Conservation (phyloP, 2,329 filamentous ascomycete genomes). For the Zasmidium citrigriseum region DNA sequence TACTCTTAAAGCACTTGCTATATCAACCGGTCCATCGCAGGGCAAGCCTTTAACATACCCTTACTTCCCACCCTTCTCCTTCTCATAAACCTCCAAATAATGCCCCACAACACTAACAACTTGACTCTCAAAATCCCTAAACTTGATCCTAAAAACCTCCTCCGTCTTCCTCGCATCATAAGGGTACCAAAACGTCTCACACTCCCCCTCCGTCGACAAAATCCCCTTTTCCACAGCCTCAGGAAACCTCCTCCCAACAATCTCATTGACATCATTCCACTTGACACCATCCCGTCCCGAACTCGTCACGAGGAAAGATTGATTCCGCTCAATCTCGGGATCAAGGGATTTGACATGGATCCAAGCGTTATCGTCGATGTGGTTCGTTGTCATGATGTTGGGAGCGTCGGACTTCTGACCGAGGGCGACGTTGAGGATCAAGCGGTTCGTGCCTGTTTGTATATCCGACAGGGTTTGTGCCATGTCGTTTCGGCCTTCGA, state of each 20-base stretch:
- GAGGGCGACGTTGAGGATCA: constrained; percentile 21
- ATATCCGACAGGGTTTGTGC: constrained; percentile 22
- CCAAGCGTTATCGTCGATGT: constrained; percentile 34
- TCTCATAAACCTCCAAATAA: constrained; percentile 18
- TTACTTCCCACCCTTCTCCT: background rate
- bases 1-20: no score
- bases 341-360: constrained; percentile 34
- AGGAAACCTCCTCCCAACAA: constrained; percentile 21
- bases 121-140: constrained; percentile 15
- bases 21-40: no score
- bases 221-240: constrained; percentile 8
- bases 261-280: constrained; percentile 22
- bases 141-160: constrained; percentile 20
- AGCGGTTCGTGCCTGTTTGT: constrained; percentile 26
- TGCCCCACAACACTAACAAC: constrained; percentile 19
- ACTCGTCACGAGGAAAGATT: constrained; percentile 21
- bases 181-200: background rate
- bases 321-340: constrained; percentile 18
- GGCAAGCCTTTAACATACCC: background rate
- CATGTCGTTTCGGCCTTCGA: constrained; percentile 34
- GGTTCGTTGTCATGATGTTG: background rate
- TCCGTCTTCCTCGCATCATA: constrained; percentile 20
- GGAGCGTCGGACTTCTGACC: constrained; percentile 11
- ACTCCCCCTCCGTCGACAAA: constrained; percentile 13
- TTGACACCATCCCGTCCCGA: constrained; percentile 15